A percentile compares a stretch with the other conserved stretches of the same genome.
These are phyloP conservation scores for Salisapilia sapeloensis DNA, from an alignment of 352 stramenopile genomes.

Conservation along the genomic window DNA sequence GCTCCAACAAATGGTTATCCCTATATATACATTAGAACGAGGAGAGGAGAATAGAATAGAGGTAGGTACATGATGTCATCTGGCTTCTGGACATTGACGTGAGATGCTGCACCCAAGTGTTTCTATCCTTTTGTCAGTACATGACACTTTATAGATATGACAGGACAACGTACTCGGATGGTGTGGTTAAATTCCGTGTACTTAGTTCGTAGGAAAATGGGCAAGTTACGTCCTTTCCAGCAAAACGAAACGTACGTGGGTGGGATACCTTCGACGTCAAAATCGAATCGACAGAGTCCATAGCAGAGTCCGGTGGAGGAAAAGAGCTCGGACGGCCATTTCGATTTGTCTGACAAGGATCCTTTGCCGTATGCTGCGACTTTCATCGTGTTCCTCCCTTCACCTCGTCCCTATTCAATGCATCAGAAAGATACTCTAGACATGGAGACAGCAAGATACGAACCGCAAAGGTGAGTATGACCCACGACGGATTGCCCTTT, in stretches of 20 bases:
- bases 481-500: conserved; percentile 46
- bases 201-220: conserved; percentile 75
- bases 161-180: conserved; percentile 38
- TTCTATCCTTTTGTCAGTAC: conserved; percentile 16
- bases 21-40: background rate
- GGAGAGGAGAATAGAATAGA: background rate
- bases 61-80: conserved; percentile 57
- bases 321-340: conserved; percentile 68
- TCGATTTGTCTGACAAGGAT: conserved; percentile 42
- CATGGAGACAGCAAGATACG: conserved; percentile 5
- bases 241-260: conserved; percentile 72
- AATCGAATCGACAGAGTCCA: conserved; percentile 54
- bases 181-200: conserved; percentile 82
- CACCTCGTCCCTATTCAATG: conserved; percentile 32
- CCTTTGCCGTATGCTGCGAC: conserved; percentile 44
- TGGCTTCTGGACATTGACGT: conserved; percentile 53
- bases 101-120: conserved; percentile 55
- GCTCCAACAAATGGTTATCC: conserved; percentile 31
- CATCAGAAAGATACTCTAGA: background rate
- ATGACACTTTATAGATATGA: background rate
- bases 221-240: conserved; percentile 77
- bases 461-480: conserved; percentile 61
- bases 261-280: conserved; percentile 35
- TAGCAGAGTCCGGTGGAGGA: conserved; percentile 67
- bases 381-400: conserved; percentile 71